Base-by-base conservation (phyloP, 257 asterid species). In the Verbena officinalis region DNA sequence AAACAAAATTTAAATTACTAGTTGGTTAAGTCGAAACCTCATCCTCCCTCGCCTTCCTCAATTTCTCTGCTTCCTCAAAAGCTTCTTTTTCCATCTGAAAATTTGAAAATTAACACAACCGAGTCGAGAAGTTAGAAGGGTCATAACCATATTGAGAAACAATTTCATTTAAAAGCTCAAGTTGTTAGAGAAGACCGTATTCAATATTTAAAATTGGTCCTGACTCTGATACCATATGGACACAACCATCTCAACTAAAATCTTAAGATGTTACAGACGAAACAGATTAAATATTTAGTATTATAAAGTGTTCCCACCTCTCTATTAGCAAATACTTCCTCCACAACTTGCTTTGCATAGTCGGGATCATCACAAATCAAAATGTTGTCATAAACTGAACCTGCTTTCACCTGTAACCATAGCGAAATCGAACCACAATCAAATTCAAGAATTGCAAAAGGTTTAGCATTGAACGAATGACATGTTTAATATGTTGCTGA, bases 11-110 rank as follows among this genome's bases (percentile, higher is more conserved):
- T 5, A 20, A 68, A 40, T 2, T 17, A 27, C 40, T 5, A 64
- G 16, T 50, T 48, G 64, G 57, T 57, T 56, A 44, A 73, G 65
- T 9, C 66, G 60, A 49, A 64, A 87, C 92, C 92, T 86, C 89
- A 36, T 89, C 95, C 78, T 89, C 96, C 80, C 72, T 82, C 13
- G 84, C 95, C 79, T 89, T 89, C 64, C 93, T 86, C 59, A 70
- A 62, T 69, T 89, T 89, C 62, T 89, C 96, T 7, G 95, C 96
- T 73, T 86, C 95, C 73, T 89, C 96, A 17, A 86, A 81, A 20
- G 87, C 95, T 59, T 84, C 95, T 50, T 84, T 82, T 74, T 89
- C 96, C 50, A 69, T 67, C 96, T 89, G 68, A 63, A 84, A 60
- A 39, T 55, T 66, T 68, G 64, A 53, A 46, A 68, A 13, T 22